phyloP scores from a whole-genome alignment of 2,329 filamentous ascomycete species.

The Knoxdaviesia capensis region DNA sequence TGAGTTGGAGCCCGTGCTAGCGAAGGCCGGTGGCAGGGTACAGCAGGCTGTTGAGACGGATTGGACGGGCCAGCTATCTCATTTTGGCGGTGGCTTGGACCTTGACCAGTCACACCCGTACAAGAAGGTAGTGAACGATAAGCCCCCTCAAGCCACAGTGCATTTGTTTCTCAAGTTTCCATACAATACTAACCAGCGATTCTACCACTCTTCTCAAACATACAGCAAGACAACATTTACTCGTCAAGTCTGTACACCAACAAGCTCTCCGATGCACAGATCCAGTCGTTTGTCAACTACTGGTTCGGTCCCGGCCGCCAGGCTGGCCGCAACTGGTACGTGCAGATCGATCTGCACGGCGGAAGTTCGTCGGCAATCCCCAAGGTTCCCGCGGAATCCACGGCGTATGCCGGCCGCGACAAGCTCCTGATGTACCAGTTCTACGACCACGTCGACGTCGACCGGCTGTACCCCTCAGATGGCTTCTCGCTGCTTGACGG shows the following conservation, averaged over 20 bases:
- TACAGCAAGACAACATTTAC: conserved; percentile 12
- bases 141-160: background rate
- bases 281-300: conserved; percentile 7
- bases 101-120: conserved; percentile 11
- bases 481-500: conserved; percentile 14
- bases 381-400: conserved; percentile 8
- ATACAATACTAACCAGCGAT: background rate
- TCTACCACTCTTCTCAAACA: background rate
- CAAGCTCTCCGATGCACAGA: conserved; percentile 7
- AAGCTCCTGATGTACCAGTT: conserved; percentile 30
- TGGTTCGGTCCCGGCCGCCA: conserved; percentile 7
- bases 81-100: conserved; percentile 6
- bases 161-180: no score
- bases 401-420: conserved; percentile 19
- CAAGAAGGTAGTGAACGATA: conserved; percentile 6
- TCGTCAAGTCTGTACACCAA: conserved; percentile 12
- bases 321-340: conserved; percentile 3
- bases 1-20: conserved; percentile 7
- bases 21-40: conserved; percentile 4
- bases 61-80: conserved; percentile 1
- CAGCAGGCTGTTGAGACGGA: conserved; percentile 2
- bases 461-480: conserved; percentile 12
- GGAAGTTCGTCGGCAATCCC: conserved; percentile 17
- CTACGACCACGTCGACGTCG: conserved; percentile 16
- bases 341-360: conserved; percentile 12